Conservation (phyloP, 768 basidiomycete species). For the Auriscalpium vulgare region DNA sequence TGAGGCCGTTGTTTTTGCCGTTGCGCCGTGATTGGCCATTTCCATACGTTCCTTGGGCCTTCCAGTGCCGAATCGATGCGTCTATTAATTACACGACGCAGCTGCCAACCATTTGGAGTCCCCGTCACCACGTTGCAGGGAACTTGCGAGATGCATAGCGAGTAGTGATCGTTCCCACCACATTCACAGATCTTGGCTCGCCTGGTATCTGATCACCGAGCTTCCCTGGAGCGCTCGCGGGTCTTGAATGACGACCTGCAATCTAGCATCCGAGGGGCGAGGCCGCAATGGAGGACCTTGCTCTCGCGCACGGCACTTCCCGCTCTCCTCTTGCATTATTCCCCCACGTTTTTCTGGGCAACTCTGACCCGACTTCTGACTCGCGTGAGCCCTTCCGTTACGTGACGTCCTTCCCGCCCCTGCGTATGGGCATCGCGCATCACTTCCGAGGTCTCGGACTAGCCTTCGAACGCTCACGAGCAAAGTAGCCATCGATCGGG, state of each 20-base stretch:
- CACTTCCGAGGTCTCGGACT: no score
- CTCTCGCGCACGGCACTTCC: no score
- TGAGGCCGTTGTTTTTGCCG: background rate
- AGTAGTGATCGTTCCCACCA: background rate
- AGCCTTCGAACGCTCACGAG: background rate
- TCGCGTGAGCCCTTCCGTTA: no score
- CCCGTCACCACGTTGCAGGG: background rate
- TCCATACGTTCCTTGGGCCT: background rate
- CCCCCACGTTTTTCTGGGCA: no score
- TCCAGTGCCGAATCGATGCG: background rate
- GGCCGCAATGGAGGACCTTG: no score
- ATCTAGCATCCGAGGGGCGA: no score
- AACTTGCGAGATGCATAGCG: background rate
- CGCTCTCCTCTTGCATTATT: no score
- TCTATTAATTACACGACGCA: slow-evolving; percentile 15
- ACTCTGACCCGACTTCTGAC: no score
- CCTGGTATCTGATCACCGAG: background rate
- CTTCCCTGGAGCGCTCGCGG: background rate
- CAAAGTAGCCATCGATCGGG: background rate
- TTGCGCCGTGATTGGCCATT: background rate
- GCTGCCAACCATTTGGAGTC: slow-evolving; percentile 19
- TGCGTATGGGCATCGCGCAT: no score
- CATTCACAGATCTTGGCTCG: slow-evolving; percentile 1
- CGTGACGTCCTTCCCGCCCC: no score
- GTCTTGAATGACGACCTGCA: no score